These are phyloP conservation scores for Scedosporium minutisporum DNA, from an alignment of 2,329 filamentous ascomycete genomes.

Conservation along the genomic window DNA sequence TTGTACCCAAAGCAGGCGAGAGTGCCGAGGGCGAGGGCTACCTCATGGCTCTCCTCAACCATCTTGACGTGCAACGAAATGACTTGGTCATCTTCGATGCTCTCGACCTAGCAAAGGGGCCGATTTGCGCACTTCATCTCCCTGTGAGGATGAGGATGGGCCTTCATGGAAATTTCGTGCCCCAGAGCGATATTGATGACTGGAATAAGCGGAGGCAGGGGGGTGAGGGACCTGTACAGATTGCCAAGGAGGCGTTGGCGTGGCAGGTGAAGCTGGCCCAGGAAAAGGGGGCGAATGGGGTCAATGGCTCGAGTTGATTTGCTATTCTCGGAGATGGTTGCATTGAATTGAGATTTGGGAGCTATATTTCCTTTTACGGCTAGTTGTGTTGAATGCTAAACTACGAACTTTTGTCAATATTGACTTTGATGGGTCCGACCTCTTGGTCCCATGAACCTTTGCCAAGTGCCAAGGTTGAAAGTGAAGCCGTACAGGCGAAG, in stretches of 20 bases:
- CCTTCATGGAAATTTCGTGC: constrained; percentile 33
- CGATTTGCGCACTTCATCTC: constrained; percentile 29
- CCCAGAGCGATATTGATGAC: constrained; percentile 29
- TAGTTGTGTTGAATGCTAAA: too few species aligned
- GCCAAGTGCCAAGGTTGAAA: too few species aligned
- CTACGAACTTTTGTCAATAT: background rate
- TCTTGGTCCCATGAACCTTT: too few species aligned
- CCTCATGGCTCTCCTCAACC: constrained; percentile 34
- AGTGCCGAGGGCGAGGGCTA: constrained; percentile 40
- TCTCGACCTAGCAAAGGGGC: constrained; percentile 25
- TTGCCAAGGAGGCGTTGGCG: constrained; percentile 25
- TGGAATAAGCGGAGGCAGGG: constrained; percentile 27
- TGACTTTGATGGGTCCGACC: too few species aligned
- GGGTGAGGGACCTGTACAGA: constrained; percentile 27
- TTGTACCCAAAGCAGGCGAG: constrained; percentile 32
- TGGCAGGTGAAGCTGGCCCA: constrained; percentile 22
- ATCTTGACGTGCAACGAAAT: constrained; percentile 33
- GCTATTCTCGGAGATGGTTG: background rate
- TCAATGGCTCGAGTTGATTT: background rate
- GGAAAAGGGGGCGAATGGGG: background rate
- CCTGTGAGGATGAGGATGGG: constrained; percentile 30
- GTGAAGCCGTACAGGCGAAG: too few species aligned
- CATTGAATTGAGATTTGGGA: background rate
- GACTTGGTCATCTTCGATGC: constrained; percentile 34
- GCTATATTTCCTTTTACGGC: background rate